Evolutionary conservation across 2,329 filamentous ascomycete genomes (phyloP).

Genomic region (Cytospora mali): DNA sequence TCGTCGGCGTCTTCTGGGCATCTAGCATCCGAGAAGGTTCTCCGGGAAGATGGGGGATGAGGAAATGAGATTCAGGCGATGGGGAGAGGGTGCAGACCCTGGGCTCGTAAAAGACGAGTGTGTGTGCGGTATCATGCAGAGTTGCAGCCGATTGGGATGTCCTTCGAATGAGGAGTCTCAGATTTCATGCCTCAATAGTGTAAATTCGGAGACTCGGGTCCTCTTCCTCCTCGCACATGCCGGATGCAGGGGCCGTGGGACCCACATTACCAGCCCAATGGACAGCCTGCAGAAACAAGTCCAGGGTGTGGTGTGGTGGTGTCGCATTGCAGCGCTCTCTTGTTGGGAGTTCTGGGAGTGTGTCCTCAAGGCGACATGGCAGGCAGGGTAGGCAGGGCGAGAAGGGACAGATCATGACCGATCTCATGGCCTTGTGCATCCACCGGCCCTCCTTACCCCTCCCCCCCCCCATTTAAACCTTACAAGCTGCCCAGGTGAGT

Average conservation of each 20-base stretch:
- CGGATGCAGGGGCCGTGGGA: neutral
- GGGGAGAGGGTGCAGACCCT: neutral
- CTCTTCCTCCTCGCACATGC: neutral
- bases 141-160: neutral
- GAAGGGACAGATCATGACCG: neutral
- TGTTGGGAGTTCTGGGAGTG: neutral
- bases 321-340: neutral
- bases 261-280: neutral
- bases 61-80: neutral
- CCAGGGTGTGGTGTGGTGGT: neutral
- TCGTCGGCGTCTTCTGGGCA: neutral
- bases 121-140: no score
- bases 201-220: neutral
- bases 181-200: neutral
- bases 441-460: no score
- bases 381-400: neutral
- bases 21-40: neutral
- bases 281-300: neutral
- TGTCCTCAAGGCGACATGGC: neutral
- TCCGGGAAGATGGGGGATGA: neutral
- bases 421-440: neutral
- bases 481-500: no score
- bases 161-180: neutral
- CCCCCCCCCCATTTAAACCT: no score
- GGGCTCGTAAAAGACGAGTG: neutral